Evolutionary conservation across 192 early-diverging fungal genomes (phyloP).

Genomic region (Coemansia sp.): DNA sequence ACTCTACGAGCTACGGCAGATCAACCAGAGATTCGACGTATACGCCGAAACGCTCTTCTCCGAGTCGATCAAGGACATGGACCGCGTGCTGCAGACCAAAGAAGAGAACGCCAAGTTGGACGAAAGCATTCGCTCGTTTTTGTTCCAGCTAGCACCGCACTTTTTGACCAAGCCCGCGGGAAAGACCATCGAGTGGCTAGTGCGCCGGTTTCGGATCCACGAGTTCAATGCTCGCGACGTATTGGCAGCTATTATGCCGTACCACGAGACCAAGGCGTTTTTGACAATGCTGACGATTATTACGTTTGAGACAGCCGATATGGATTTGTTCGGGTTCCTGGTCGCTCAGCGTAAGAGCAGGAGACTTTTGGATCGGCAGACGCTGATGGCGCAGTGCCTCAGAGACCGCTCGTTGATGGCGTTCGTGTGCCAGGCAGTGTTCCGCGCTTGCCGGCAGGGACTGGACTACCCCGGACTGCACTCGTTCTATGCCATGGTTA

Average conservation of each 20-base stretch:
- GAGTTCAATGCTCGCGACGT: conserved; percentile 84
- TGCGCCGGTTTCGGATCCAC: conserved; percentile 83
- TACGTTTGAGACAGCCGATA: conserved; percentile 61
- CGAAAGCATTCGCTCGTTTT: conserved; percentile 70
- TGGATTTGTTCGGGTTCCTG: conserved; percentile 45
- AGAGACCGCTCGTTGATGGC: conserved; percentile 73
- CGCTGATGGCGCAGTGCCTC: conserved; percentile 70
- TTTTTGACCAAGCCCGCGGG: conserved; percentile 83
- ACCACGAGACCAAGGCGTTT: conserved; percentile 92
- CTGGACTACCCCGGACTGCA: conserved; percentile 42
- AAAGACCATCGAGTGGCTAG: conserved; percentile 92
- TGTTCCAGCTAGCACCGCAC: conserved; percentile 80
- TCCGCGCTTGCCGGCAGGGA: conserved; percentile 33
- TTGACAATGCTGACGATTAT: conserved; percentile 79
- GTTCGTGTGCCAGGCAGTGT: conserved; percentile 74
- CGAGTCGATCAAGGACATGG: conserved; percentile 73
- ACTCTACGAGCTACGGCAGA: conserved; percentile 69
- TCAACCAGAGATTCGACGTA: conserved; percentile 65
- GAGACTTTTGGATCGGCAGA: conserved; percentile 66
- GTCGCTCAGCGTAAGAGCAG: conserved; percentile 49
- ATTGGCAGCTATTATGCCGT: conserved; percentile 82
- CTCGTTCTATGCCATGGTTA: conserved; percentile 45
- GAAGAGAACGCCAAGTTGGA: conserved; percentile 83
- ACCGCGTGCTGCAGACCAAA: conserved; percentile 78
- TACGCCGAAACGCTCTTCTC: conserved; percentile 83